phyloP scores from a whole-genome alignment of 768 basidiomycete genomes.

The Mycena vitilis region DNA sequence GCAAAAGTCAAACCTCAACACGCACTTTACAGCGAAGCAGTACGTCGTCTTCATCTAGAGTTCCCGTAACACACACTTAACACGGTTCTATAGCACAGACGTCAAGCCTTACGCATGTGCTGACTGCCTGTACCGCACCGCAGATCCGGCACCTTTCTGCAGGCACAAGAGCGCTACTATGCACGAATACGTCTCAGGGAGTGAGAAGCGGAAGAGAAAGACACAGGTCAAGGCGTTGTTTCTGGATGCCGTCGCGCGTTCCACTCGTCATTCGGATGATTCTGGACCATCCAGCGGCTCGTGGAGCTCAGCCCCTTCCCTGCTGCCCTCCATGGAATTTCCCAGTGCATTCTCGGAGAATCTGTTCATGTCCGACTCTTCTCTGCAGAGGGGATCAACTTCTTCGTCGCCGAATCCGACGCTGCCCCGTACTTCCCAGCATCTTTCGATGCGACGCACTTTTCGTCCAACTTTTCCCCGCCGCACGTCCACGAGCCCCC shows the following conservation, averaged over 20 bases:
- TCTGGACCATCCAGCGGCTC: background rate
- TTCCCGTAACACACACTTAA: background rate
- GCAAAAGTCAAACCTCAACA: constrained; percentile 25
- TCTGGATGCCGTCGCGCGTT: background rate
- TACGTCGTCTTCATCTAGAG: background rate
- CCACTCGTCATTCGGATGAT: background rate
- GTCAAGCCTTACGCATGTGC: constrained; percentile 17
- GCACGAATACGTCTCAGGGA: background rate
- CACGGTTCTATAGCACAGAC: background rate
- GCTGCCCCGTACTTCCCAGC: no score
- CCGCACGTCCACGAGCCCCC: no score
- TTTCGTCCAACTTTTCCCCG: no score
- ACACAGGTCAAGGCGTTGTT: background rate
- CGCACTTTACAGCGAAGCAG: constrained; percentile 19
- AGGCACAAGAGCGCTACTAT: constrained; percentile 6
- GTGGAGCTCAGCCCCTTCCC: background rate
- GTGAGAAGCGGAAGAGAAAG: background rate
- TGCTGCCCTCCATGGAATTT: background rate
- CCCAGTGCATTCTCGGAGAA: no score
- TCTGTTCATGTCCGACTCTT: no score
- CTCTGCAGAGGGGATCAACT: background rate
- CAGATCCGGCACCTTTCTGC: constrained; percentile 21
- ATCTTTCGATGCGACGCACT: no score
- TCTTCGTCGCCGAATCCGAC: no score
- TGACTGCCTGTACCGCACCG: constrained; percentile 10